Percentiles rank a stretch among this genome's conserved stretches.
phyloP scores from a whole-genome alignment of 2,329 filamentous ascomycete genomes.

The Coniosporium tulheliwenetii region DNA sequence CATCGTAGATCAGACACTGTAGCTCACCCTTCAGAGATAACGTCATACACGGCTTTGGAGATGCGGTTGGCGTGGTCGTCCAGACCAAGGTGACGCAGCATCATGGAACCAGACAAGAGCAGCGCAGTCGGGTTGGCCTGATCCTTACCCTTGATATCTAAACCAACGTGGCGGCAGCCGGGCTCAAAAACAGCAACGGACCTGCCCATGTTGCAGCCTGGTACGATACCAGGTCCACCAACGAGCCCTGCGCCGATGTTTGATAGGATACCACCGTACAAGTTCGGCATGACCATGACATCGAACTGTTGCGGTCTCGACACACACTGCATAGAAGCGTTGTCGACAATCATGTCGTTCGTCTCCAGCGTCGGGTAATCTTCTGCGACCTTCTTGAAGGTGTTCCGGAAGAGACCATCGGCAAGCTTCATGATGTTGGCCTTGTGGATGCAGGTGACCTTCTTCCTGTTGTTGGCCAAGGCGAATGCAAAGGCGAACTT shows the following conservation, averaged over 20 bases:
- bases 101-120: constrained; percentile 91
- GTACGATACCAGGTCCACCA: constrained; percentile 90
- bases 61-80: constrained; percentile 98
- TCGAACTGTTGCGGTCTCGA: constrained; percentile 95
- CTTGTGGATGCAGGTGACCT: constrained; percentile 99
- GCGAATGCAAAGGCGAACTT: constrained; percentile 98
- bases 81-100: constrained; percentile 89
- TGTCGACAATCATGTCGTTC: constrained; percentile 99
- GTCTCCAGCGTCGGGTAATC: constrained; percentile 91
- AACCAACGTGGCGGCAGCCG: constrained; percentile 95
- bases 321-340: constrained; percentile 98
- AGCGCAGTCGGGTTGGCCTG: constrained; percentile 96
- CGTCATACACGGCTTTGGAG: constrained; percentile 69
- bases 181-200: constrained; percentile 98
- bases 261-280: constrained; percentile 97
- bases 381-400: constrained; percentile 83
- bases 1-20: constrained; percentile 1
- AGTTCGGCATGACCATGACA: constrained; percentile 99
- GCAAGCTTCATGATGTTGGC: constrained; percentile 99
- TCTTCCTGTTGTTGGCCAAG: constrained; percentile 95
- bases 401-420: constrained; percentile 96
- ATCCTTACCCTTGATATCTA: constrained; percentile 99
- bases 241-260: constrained; percentile 97
- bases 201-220: constrained; percentile 98
- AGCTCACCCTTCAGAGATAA: constrained; percentile 78